A percentile compares a stretch with the other conserved stretches of the same genome.
Evolutionary conservation across 768 basidiomycete species (phyloP).

Genomic region (Asterophora parasitica): DNA sequence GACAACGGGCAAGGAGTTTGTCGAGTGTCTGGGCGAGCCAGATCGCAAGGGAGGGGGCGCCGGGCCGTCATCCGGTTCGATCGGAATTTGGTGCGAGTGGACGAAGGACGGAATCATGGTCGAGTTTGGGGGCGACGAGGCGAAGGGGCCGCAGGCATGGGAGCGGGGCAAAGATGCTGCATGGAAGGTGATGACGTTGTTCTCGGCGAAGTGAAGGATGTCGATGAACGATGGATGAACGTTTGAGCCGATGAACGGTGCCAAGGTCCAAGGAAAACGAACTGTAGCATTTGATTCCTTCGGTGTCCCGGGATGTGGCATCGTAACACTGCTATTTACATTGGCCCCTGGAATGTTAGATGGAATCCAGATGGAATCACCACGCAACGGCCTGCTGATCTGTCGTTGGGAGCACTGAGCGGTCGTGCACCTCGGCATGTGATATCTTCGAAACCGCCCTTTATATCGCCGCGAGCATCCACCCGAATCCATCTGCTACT

Average conservation of each 20-base stretch:
- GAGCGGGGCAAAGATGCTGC: slow-evolving; percentile 77
- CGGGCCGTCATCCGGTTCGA: slow-evolving; percentile 78
- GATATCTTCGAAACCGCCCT: not conserved
- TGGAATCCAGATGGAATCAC: no score
- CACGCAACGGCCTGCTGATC: not conserved
- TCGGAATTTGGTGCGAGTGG: slow-evolving; percentile 96
- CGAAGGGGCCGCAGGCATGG: slow-evolving; percentile 81
- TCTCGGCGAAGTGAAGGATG: slow-evolving; percentile 22
- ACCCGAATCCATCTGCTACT: not conserved
- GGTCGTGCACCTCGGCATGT: not conserved
- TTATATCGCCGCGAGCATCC: slow-evolving; percentile 2
- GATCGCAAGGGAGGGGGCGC: slow-evolving; percentile 86
- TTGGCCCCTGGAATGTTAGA: not conserved
- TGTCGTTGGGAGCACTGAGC: not conserved
- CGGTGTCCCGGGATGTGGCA: not conserved
- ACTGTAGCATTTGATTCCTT: not conserved
- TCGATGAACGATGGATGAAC: not conserved
- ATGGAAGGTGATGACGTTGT: slow-evolving; percentile 74
- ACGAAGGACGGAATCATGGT: slow-evolving; percentile 75
- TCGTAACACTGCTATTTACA: not conserved
- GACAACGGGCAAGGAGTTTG: slow-evolving; percentile 76
- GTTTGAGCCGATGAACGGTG: not conserved
- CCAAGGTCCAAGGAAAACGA: not conserved
- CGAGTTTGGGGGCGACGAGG: slow-evolving; percentile 77
- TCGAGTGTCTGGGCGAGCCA: slow-evolving; percentile 75